These are phyloP conservation scores for Sorghum bicolor DNA, from an alignment of 176 grass and related monocot species.

Conservation along the genomic window DNA sequence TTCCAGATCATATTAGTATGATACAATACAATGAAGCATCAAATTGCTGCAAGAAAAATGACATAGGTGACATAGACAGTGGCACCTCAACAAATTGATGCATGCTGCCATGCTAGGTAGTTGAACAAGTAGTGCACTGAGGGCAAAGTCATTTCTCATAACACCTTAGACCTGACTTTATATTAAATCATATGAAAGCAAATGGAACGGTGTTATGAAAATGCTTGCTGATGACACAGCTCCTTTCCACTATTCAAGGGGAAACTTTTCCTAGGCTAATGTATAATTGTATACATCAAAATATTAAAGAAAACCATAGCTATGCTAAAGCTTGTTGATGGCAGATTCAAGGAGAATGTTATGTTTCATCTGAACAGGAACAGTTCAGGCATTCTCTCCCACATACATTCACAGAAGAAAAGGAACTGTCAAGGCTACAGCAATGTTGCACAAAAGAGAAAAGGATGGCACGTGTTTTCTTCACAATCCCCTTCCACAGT, in stretches of 20 bases:
- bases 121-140: background rate
- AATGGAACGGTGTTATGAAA: background rate
- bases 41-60: background rate
- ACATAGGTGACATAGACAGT: background rate
- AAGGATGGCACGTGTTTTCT: background rate
- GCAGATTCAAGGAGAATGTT: background rate
- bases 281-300: background rate
- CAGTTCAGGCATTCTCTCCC: background rate
- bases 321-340: background rate
- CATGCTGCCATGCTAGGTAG: background rate
- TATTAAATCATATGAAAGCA: background rate
- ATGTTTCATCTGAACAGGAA: background rate
- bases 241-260: constrained; percentile 5
- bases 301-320: background rate
- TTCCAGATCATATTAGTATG: background rate
- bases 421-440: background rate
- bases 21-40: background rate
- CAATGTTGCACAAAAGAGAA: background rate
- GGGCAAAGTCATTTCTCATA: background rate
- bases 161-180: background rate
- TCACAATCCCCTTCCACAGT: background rate
- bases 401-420: background rate
- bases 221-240: background rate
- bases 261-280: background rate
- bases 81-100: background rate